Evolutionary conservation across 345 rosid species (phyloP).

Genomic region (Syzygium aqueum): DNA sequence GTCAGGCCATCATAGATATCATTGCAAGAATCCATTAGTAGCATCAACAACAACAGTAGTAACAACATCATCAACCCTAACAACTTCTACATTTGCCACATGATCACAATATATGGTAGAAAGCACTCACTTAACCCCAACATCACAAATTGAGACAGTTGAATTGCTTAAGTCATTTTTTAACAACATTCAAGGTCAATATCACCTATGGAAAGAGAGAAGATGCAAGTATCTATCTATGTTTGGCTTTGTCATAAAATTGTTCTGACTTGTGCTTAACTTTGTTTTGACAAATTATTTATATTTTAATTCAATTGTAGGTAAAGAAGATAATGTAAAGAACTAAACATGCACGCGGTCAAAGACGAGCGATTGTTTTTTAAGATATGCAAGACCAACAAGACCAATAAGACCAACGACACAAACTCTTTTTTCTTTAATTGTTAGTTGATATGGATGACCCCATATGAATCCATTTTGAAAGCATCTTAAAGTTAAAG

Average conservation of each 20-base stretch:
- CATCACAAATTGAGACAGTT: background rate
- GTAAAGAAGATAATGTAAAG: background rate
- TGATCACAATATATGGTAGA: background rate
- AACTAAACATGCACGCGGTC: background rate
- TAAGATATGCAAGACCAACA: background rate
- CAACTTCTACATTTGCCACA: background rate
- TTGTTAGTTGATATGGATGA: background rate
- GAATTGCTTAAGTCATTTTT: background rate
- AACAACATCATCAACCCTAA: accelerated
- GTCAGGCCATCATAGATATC: background rate
- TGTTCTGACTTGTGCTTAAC: background rate
- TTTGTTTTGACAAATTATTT: background rate
- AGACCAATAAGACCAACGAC: background rate
- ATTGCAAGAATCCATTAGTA: background rate
- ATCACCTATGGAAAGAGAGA: background rate
- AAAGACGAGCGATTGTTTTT: background rate
- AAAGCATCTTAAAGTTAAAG: too few species aligned
- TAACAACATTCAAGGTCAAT: background rate
- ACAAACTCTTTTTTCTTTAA: background rate
- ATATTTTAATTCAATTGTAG: background rate
- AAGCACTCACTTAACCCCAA: background rate
- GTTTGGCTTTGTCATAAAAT: background rate
- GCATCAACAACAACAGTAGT: background rate
- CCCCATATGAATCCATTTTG: too few species aligned
- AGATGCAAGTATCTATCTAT: background rate